phyloP scores from a whole-genome alignment of 768 basidiomycete species.

The Pleurotus djamor region DNA sequence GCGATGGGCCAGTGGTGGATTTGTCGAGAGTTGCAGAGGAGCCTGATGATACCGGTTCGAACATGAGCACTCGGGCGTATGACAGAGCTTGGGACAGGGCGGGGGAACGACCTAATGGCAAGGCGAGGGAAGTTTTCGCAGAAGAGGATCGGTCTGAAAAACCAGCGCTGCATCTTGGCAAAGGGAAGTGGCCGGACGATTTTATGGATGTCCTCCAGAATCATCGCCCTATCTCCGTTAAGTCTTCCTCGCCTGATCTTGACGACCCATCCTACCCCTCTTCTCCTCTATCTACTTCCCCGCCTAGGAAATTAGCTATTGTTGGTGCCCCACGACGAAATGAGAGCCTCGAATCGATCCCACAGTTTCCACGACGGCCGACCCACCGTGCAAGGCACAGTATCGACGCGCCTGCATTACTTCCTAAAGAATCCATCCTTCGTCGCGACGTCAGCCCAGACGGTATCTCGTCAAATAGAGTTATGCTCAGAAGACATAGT shows the following conservation, averaged over 20 bases:
- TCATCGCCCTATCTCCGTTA: slow-evolving; percentile 21
- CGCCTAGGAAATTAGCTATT: slow-evolving; percentile 56
- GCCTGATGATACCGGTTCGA: slow-evolving; percentile 57
- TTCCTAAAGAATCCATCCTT: slow-evolving; percentile 46
- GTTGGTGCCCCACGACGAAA: slow-evolving; percentile 40
- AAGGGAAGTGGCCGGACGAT: slow-evolving; percentile 85
- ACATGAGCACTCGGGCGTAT: slow-evolving; percentile 24
- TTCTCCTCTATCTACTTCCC: slow-evolving; percentile 37
- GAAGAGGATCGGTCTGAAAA: slow-evolving; percentile 26
- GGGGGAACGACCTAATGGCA: slow-evolving; percentile 16
- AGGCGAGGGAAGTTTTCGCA: slow-evolving; percentile 18
- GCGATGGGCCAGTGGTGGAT: slow-evolving; percentile 61
- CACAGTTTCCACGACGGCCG: slow-evolving; percentile 54
- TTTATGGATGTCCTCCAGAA: slow-evolving; percentile 56
- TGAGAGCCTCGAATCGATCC: slow-evolving; percentile 44
- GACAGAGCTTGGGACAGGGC: slow-evolving; percentile 17
- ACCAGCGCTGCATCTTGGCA: slow-evolving; percentile 54
- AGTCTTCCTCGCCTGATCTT: slow-evolving; percentile 22
- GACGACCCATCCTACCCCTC: slow-evolving; percentile 18
- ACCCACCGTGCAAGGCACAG: slow-evolving; percentile 65
- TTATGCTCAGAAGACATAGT: slow-evolving; percentile 57
- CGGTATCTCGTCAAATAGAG: slow-evolving; percentile 35
- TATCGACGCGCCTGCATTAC: slow-evolving; percentile 49
- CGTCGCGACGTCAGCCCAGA: slow-evolving; percentile 63
- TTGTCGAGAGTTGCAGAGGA: slow-evolving; percentile 72